These are phyloP conservation scores for Pseudogymnoascus sp. DNA, from an alignment of 2,329 filamentous ascomycete species.

Conservation along the genomic window DNA sequence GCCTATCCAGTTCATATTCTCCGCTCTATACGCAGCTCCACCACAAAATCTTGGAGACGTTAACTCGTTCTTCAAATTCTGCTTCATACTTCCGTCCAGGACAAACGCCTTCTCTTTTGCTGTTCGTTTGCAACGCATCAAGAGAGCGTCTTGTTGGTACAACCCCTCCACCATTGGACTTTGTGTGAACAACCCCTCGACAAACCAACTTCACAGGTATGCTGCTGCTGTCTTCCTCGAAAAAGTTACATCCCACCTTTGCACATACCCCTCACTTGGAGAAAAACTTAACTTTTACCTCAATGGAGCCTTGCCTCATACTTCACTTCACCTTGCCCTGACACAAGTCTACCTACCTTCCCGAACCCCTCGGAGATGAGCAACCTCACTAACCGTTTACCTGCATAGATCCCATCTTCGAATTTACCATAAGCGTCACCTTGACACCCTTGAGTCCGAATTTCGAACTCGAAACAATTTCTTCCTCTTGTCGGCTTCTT, in stretches of 20 bases:
- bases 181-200: background rate
- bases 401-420: constrained; percentile 1
- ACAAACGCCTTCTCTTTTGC: constrained; percentile 4
- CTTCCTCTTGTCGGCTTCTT: constrained; percentile 18
- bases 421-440: constrained; percentile 5
- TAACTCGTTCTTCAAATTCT: constrained; percentile 30
- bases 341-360: background rate
- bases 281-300: background rate
- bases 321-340: background rate
- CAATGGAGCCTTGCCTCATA: background rate
- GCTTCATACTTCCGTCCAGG: constrained; percentile 8
- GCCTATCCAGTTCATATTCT: constrained; percentile 25
- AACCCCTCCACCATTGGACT: background rate
- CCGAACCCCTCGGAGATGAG: constrained; percentile 5
- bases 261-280: constrained; percentile 1
- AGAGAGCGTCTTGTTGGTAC: constrained; percentile 1
- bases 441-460: constrained; percentile 11
- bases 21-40: constrained; percentile 17
- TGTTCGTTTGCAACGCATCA: constrained; percentile 4
- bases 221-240: background rate
- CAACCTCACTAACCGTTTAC: background rate
- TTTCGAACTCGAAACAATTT: constrained; percentile 17
- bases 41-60: constrained; percentile 29
- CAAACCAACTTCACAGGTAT: constrained; percentile 2
- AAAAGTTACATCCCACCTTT: constrained; percentile 7